These are phyloP conservation scores for Aspergillus incahuasiensis DNA, from an alignment of 495 filamentous ascomycete species.

Conservation along the genomic window DNA sequence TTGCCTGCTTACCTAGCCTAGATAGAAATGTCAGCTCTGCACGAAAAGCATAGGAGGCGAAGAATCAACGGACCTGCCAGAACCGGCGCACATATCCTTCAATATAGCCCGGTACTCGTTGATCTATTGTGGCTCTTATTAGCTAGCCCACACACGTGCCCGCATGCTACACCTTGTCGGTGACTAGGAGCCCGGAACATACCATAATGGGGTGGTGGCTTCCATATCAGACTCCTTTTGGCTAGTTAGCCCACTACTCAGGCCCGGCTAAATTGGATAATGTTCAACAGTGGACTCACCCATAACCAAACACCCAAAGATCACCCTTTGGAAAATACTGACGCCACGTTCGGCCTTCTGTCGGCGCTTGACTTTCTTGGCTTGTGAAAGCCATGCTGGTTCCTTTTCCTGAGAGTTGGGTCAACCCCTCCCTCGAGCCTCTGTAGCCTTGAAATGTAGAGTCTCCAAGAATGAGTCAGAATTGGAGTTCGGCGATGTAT, in stretches of 20 bases:
- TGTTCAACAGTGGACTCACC: constrained; percentile 48
- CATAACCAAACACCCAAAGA: constrained; percentile 91
- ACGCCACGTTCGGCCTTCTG: constrained; percentile 38
- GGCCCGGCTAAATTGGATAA: not conserved
- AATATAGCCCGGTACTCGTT: constrained; percentile 84
- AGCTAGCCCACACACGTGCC: not conserved
- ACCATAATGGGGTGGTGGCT: constrained; percentile 95
- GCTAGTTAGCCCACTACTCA: not conserved
- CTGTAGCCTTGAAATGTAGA: not conserved
- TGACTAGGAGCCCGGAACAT: constrained; percentile 22
- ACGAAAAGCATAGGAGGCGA: constrained; percentile 1
- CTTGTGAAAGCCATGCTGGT: constrained; percentile 21
- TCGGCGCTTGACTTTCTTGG: constrained; percentile 25
- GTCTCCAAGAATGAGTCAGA: not conserved
- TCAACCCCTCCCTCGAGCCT: no score
- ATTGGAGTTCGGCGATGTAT: not conserved
- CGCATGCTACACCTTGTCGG: not conserved
- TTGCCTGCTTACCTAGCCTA: constrained; percentile 32
- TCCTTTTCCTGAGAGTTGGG: not conserved
- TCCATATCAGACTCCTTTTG: constrained; percentile 91
- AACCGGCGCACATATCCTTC: constrained; percentile 92
- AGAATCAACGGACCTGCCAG: constrained; percentile 73
- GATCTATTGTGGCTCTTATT: constrained; percentile 50
- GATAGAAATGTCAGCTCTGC: not conserved
- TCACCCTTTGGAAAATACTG: constrained; percentile 48